Percentiles rank a stretch among this genome's conserved stretches.
Conservation (phyloP, 495 filamentous ascomycete species). For the Penicillium angulare region DNA sequence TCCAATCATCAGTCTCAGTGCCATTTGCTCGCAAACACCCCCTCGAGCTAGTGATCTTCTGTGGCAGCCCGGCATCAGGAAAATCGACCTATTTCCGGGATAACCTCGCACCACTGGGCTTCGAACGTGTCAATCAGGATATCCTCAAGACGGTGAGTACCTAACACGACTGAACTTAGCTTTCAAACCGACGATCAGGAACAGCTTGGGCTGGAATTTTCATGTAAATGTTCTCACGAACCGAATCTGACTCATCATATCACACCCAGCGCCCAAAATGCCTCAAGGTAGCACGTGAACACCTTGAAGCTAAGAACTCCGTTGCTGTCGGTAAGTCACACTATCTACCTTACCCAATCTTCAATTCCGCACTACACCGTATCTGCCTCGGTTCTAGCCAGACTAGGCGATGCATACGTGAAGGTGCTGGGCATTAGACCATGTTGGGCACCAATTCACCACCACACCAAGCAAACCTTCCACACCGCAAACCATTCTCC, state of each 20-base stretch:
- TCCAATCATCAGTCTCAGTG: background rate
- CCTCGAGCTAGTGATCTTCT: conserved; percentile 78
- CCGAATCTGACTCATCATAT: background rate
- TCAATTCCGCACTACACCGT: too few relatives aligned
- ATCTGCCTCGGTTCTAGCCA: too few relatives aligned
- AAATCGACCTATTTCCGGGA: conserved; percentile 90
- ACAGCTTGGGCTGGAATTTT: too few relatives aligned
- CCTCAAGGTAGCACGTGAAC: conserved; percentile 68
- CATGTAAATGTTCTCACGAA: background rate
- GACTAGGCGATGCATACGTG: too few relatives aligned
- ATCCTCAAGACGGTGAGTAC: conserved; percentile 69
- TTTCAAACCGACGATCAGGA: too few relatives aligned
- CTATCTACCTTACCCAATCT: background rate
- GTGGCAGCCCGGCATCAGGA: conserved; percentile 83
- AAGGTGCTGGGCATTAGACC: too few relatives aligned
- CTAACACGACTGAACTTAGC: too few relatives aligned
- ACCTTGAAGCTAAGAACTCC: conserved; percentile 61
- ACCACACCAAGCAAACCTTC: background rate
- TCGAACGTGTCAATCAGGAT: conserved; percentile 89
- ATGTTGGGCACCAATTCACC: conserved; percentile 1
- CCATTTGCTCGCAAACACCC: conserved; percentile 61
- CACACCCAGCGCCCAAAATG: conserved; percentile 76
- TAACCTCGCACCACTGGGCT: conserved; percentile 73
- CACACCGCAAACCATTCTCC: background rate
- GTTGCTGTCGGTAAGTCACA: conserved; percentile 70